Evolutionary conservation across 1,139 yeast species (phyloP).

Genomic region (Blastobotrys serpentis): DNA sequence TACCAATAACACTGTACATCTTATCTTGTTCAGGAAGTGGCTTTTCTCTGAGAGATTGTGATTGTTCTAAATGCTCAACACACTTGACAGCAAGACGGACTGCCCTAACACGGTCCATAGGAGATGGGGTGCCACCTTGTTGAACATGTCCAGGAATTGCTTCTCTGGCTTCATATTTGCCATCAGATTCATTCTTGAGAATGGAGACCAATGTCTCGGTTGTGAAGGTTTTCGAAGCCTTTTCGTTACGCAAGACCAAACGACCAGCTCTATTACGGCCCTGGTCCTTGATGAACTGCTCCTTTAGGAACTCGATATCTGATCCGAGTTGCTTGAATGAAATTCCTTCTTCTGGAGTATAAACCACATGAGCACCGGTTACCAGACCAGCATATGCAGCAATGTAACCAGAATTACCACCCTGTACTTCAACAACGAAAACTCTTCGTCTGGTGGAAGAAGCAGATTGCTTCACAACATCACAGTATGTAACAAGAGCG

Average conservation of each 20-base stretch:
- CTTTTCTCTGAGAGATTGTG: conserved; percentile 28
- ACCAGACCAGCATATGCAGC: conserved; percentile 87
- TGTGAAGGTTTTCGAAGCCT: conserved; percentile 77
- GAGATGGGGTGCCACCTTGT: conserved; percentile 95
- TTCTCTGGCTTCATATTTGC: conserved; percentile 84
- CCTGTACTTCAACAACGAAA: conserved; percentile 95
- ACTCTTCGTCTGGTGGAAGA: conserved; percentile 92
- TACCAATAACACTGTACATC: conserved; percentile 86
- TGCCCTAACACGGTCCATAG: conserved; percentile 91
- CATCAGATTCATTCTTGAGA: conserved; percentile 70
- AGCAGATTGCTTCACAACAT: conserved; percentile 91
- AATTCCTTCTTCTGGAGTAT: conserved; percentile 88
- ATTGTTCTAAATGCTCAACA: conserved; percentile 72
- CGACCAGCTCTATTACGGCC: conserved; percentile 89
- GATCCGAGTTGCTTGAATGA: conserved; percentile 67
- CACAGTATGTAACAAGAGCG: conserved; percentile 87
- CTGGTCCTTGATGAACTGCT: conserved; percentile 67
- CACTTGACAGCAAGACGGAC: conserved; percentile 88
- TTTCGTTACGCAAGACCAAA: conserved; percentile 77
- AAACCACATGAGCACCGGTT: conserved; percentile 90
- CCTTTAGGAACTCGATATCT: conserved; percentile 69
- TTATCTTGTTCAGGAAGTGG: conserved; percentile 41
- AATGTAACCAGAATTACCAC: conserved; percentile 92
- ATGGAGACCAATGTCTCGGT: conserved; percentile 82
- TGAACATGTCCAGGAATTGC: conserved; percentile 98